Conservation (phyloP, 805 yeast species). For the Monosporozyma servazzii region DNA sequence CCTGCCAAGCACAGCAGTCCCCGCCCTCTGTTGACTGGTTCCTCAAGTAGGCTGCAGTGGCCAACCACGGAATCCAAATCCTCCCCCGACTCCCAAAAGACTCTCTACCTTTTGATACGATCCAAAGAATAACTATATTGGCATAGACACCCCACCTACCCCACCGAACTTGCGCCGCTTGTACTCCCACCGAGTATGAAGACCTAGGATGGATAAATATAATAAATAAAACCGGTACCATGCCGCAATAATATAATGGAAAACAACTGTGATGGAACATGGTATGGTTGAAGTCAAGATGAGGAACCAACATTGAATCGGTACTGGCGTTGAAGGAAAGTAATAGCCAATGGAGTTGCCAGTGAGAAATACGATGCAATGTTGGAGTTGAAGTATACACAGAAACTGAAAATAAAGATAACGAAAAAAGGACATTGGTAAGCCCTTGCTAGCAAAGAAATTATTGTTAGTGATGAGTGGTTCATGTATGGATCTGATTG, state of each 20-base stretch:
- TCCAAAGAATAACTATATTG: background rate
- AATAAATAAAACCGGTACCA: background rate
- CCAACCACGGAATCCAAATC: background rate
- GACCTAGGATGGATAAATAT: background rate
- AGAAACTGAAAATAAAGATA: too few species aligned
- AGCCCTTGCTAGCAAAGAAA: too few species aligned
- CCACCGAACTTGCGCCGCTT: background rate
- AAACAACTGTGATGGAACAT: background rate
- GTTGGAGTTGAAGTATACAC: too few species aligned
- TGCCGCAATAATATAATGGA: background rate
- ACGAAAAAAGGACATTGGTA: too few species aligned
- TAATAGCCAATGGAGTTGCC: background rate
- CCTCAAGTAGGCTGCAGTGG: background rate
- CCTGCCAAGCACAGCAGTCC: background rate
- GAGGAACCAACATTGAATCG: background rate
- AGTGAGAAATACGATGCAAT: too few species aligned
- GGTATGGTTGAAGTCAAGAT: background rate
- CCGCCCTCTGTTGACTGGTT: background rate
- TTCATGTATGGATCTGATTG: too few species aligned
- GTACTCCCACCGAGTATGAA: background rate
- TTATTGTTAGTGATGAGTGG: too few species aligned
- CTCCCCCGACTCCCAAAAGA: background rate
- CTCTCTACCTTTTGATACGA: background rate
- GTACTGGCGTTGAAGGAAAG: background rate
- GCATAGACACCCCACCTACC: too few species aligned